A percentile compares a stretch with the other conserved stretches of the same genome.
phyloP scores from a whole-genome alignment of 495 filamentous ascomycete species.

The Penicillium subrubescens region DNA sequence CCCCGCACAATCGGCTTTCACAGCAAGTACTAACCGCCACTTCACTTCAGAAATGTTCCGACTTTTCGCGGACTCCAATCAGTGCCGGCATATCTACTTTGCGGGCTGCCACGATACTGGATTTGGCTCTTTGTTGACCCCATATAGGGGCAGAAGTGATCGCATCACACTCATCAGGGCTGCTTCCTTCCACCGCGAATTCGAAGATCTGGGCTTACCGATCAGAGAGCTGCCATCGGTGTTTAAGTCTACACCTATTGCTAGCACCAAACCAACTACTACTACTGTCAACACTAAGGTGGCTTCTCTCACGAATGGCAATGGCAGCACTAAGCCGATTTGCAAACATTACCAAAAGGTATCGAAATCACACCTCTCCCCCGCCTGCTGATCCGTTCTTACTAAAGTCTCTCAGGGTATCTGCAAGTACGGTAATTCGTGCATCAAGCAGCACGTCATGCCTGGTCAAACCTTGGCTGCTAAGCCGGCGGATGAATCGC shows the following conservation, averaged over 20 bases:
- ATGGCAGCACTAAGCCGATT: constrained; percentile 22
- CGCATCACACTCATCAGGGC: constrained; percentile 58
- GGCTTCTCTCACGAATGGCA: constrained; percentile 5
- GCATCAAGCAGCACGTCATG: constrained; percentile 42
- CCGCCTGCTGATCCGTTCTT: not conserved
- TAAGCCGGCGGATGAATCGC: constrained; percentile 22
- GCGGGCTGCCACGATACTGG: constrained; percentile 64
- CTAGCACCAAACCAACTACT: constrained; percentile 10
- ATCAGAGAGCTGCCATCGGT: constrained; percentile 48
- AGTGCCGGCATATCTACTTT: constrained; percentile 69
- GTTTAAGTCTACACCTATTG: constrained; percentile 36
- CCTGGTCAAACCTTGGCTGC: constrained; percentile 30
- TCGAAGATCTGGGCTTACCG: constrained; percentile 36
- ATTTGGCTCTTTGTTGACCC: constrained; percentile 58
- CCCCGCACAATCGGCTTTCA: constrained; percentile 48
- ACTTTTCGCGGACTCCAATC: constrained; percentile 57
- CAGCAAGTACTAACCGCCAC: not conserved
- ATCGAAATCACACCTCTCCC: not conserved
- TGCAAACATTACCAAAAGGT: constrained; percentile 49
- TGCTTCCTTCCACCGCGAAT: constrained; percentile 41
- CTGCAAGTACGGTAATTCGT: constrained; percentile 42
- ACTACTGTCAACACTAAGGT: constrained; percentile 16
- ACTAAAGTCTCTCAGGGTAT: constrained; percentile 31
- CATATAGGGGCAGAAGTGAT: constrained; percentile 45
- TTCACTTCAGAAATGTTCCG: constrained; percentile 54